Percentiles rank a stretch among this genome's conserved stretches.
These are phyloP conservation scores for Eucalyptus marginata DNA, from an alignment of 345 rosid genomes.

Conservation along the genomic window DNA sequence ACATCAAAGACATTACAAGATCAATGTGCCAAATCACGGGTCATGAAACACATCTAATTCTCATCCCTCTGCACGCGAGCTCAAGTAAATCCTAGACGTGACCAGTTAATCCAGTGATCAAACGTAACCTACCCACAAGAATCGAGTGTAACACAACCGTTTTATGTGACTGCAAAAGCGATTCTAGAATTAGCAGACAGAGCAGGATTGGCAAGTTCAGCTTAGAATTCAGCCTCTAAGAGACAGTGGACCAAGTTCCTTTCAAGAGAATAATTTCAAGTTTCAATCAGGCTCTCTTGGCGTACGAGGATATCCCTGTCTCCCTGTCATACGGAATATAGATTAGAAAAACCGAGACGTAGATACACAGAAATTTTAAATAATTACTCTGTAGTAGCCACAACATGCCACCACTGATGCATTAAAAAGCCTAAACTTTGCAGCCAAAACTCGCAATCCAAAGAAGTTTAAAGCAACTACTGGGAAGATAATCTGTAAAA, in stretches of 20 bases:
- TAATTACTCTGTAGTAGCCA: neutral
- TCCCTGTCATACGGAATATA: neutral
- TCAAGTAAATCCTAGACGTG: neutral
- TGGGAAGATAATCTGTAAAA: neutral
- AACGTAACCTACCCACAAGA: neutral
- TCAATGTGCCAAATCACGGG: neutral
- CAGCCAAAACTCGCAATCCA: neutral
- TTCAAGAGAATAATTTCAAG: neutral
- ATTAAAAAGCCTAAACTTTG: neutral
- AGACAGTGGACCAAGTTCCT: neutral
- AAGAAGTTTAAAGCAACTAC: neutral
- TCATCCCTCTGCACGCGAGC: neutral
- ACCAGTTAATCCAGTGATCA: neutral
- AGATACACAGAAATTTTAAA: neutral
- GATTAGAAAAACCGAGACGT: neutral
- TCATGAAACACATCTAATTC: neutral
- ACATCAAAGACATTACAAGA: neutral
- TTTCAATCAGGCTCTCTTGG: neutral
- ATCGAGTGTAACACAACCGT: neutral
- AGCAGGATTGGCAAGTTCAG: neutral
- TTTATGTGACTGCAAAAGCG: neutral
- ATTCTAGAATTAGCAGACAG: neutral
- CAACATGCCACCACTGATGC: neutral
- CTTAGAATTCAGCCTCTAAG: neutral
- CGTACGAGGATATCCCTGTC: neutral